Evolutionary conservation across 2,329 filamentous ascomycete genomes (phyloP).

Genomic region (Pestalotiopsis sp.): DNA sequence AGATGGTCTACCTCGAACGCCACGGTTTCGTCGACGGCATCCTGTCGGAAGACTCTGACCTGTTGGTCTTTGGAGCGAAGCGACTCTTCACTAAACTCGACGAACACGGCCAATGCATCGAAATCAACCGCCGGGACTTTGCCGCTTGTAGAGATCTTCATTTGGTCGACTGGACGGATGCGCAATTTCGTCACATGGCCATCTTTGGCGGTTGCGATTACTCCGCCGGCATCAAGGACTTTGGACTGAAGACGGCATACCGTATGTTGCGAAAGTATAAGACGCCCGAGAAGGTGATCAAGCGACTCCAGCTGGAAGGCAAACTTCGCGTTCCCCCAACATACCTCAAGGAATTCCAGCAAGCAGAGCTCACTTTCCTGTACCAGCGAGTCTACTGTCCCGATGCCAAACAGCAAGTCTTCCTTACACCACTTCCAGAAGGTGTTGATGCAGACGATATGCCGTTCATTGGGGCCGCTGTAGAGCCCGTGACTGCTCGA

Average conservation of each 20-base stretch:
- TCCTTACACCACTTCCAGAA: slow-evolving; percentile 69
- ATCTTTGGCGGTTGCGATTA: slow-evolving; percentile 98
- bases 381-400: slow-evolving; percentile 96
- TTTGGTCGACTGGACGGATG: slow-evolving; percentile 88
- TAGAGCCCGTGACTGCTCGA: slow-evolving; percentile 70
- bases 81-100: slow-evolving; percentile 91
- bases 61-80: slow-evolving; percentile 93
- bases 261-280: slow-evolving; percentile 89
- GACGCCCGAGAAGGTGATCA: slow-evolving; percentile 79
- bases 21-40: slow-evolving; percentile 85
- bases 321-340: slow-evolving; percentile 79
- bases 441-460: slow-evolving; percentile 70
- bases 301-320: slow-evolving; percentile 85
- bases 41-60: slow-evolving; percentile 93
- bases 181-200: slow-evolving; percentile 91
- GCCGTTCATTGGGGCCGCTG: slow-evolving; percentile 77
- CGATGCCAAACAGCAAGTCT: slow-evolving; percentile 68
- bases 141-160: slow-evolving; percentile 86
- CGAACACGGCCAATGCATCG: slow-evolving; percentile 88
- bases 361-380: slow-evolving; percentile 90
- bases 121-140: slow-evolving; percentile 89
- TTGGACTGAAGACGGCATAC: slow-evolving; percentile 93
- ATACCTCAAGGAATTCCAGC: slow-evolving; percentile 79
- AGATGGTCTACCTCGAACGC: slow-evolving; percentile 90
- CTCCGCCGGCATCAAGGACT: slow-evolving; percentile 78